Base-by-base conservation (phyloP, 163 green algal genomes). In the Scenedesmus sp. region DNA sequence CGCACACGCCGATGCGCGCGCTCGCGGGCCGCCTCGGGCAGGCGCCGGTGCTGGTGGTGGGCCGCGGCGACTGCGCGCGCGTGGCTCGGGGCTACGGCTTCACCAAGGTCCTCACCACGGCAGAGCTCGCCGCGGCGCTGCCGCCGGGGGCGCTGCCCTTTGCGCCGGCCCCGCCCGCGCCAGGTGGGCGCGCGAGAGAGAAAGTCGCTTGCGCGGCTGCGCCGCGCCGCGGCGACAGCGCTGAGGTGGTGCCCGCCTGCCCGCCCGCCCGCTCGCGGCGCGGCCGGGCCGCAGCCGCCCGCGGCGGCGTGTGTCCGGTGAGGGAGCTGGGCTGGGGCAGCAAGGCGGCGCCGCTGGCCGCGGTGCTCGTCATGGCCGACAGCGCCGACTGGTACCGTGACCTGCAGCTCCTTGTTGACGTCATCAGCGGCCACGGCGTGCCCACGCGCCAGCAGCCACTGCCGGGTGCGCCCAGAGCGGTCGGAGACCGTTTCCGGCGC, bases 341-440 rank as follows among this genome's bases (percentile, higher is more conserved):
- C 11, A 83, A 85, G 62, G 44, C 42, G 14, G 11, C 63, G 1
- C 89, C 87, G 20, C 83, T 93, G 1, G 60, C 72, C 14, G 84
- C 92, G 3, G 76, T 92, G 48, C 71, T 97, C 34, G 87, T 96
- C 0, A 88, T 95, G 65, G 51, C 51, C 17, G 51, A 60, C 24
- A 33, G 51, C 22, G 51, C 6, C 1, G 77, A 90, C 54, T 94
- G 89, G 89, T 92, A 92, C 24, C 70, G 84, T 1, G 90, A 94
- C 63, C 51, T 94, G 53, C 92, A 97, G 84, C 80, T 97, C 6
- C 86, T 93, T 18, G 72, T 84, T 3, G 93, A 97, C 71, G 86
- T 97, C 42, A 44, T 96, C 3, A 78, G 78, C 14, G 70, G 74
- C 3, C 44, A 78, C 6, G 91, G 90, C 1, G 84, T 92, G 45